Base-by-base conservation (phyloP, 495 filamentous ascomycete genomes). In the Paragyromitra xinjiangensis region DNA sequence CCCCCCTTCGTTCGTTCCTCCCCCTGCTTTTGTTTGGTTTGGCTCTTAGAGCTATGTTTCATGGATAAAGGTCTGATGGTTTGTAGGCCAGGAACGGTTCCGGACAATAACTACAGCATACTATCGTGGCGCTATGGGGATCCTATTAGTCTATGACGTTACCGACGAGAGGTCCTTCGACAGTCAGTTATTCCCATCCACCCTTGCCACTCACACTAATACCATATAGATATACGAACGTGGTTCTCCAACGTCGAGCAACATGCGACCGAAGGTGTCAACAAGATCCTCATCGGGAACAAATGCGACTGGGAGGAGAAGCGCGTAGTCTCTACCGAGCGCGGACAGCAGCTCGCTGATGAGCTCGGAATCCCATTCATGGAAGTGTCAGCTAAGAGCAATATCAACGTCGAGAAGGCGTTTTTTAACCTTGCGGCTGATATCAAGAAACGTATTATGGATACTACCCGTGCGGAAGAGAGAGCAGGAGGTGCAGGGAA, bases 261-360 rank as follows among this genome's bases (percentile, higher is more conserved):
- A 84, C 96, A 99, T 86, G 95, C 96, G 62, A 98, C 94, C 73
- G 95, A 98, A 86, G 96, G 96, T 78, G 95, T 99, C 79, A 97
- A 98, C 90, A 99, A 98, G 87, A 98, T 99, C 81, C 90, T 99
- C 63, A 97, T 99, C 73, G 95, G 95, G 81, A 99, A 99, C 88
- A 99, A 99, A 86, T 99, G 95, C 85, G 95, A 99, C 86, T 98
- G 96, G 96, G 95, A 98, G 85, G 95, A 99, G 85, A 99, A 98
- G 87, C 89, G 96, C 76, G 92, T 91, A 19, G 92, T 99, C 22
- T 93, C 93, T 34, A 97, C 92, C 59, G 94, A 98, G 84, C 92
- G 92, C 82, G 95, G 95, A 75, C 95, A 99, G 83, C 89, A 92
- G 78, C 88, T 99, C 45, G 95, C 95, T 34, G 92, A 97, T 84